These are phyloP conservation scores for Rhodamnia argentea DNA, from an alignment of 345 rosid genomes.

Conservation along the genomic window DNA sequence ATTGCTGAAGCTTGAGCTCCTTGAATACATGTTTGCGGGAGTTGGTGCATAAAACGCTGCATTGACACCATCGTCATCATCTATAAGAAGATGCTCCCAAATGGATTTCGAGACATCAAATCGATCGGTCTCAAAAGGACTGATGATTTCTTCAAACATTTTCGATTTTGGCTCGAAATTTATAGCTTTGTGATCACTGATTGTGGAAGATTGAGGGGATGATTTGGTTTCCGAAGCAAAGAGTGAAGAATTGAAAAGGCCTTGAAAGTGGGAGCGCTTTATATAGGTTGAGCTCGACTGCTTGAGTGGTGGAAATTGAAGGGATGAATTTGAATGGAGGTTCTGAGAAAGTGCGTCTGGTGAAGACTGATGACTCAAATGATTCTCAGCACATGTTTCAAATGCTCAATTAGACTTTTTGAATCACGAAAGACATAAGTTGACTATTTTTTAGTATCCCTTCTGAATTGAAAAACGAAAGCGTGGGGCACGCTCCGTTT, in stretches of 20 bases:
- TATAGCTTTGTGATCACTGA: background rate
- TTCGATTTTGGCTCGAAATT: background rate
- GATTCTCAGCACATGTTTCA: background rate
- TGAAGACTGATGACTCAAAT: background rate
- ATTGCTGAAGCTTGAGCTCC: slow-evolving; percentile 24
- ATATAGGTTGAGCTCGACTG: background rate
- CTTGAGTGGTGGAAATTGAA: background rate
- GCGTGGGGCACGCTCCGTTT: background rate
- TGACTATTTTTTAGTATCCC: background rate
- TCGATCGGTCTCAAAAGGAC: background rate
- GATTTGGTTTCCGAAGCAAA: background rate
- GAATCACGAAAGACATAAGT: too few species aligned
- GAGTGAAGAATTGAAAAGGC: background rate
- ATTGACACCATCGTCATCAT: background rate
- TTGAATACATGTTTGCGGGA: background rate
- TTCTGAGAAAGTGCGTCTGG: background rate
- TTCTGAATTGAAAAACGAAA: background rate
- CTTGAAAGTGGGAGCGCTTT: background rate
- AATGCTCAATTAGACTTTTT: background rate
- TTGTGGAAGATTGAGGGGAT: background rate
- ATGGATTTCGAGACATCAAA: background rate
- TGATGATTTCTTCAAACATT: background rate
- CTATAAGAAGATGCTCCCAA: background rate
- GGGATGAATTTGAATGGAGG: background rate
- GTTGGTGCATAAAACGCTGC: background rate